These are phyloP conservation scores for Cyamopsis tetragonoloba DNA, from an alignment of 306 rosid species.

Conservation along the genomic window DNA sequence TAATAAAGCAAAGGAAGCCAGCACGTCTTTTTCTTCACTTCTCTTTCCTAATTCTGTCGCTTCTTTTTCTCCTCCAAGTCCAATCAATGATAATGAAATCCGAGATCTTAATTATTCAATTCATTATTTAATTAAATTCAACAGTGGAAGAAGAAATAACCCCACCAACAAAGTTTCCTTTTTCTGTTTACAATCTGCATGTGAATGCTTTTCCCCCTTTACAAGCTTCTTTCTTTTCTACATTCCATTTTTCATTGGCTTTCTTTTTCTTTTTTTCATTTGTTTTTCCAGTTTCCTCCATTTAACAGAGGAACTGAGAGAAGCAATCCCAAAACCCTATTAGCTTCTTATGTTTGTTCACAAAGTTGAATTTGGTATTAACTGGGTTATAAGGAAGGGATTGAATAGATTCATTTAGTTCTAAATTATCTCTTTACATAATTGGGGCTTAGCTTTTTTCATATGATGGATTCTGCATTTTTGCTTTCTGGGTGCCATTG, in stretches of 20 bases:
- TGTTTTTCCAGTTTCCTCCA: background rate
- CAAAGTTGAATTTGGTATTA: conserved; percentile 59
- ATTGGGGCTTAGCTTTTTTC: conserved; percentile 19
- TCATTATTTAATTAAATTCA: background rate
- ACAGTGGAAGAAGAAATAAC: background rate
- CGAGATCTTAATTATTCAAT: background rate
- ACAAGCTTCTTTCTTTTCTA: conserved; percentile 30
- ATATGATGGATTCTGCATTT: conserved; percentile 41
- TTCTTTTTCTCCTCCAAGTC: background rate
- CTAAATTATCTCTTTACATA: conserved; percentile 31
- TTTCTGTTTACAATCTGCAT: conserved; percentile 24
- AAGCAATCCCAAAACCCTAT: conserved; percentile 33
- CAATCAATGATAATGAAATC: conserved; percentile 16
- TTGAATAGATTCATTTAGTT: conserved; percentile 39
- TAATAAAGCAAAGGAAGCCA: background rate
- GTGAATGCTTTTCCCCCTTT: conserved; percentile 28
- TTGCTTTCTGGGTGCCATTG: conserved; percentile 37
- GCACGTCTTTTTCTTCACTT: conserved; percentile 42
- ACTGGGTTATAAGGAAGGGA: conserved; percentile 51
- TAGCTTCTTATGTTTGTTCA: conserved; percentile 41
- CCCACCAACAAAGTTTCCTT: conserved; percentile 31
- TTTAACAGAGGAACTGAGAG: conserved; percentile 24
- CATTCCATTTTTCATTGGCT: conserved; percentile 23
- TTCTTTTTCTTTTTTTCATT: conserved; percentile 18
- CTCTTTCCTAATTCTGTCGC: background rate